These are phyloP conservation scores for Leucaena leucocephala DNA, from an alignment of 306 rosid species.

Conservation along the genomic window DNA sequence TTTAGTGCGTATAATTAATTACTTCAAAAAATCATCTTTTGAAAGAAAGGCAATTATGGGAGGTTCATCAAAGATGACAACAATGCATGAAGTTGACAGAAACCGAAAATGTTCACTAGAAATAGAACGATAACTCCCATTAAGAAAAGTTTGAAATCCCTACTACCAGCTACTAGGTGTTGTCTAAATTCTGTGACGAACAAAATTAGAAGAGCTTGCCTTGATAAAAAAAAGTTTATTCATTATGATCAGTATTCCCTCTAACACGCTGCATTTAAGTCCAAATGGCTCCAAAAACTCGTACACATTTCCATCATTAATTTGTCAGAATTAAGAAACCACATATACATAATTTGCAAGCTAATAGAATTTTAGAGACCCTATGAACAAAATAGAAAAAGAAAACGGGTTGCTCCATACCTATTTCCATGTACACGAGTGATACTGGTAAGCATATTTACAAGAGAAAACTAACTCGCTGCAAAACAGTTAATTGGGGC, in stretches of 20 bases:
- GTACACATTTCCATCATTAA: not conserved
- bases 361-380: not conserved
- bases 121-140: not conserved
- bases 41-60: not conserved
- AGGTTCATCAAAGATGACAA: not conserved
- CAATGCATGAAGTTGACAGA: not conserved
- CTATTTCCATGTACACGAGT: constrained; percentile 13
- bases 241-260: not conserved
- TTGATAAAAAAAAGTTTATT: not conserved
- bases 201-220: not conserved
- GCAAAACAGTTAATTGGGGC: not conserved
- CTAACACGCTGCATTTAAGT: not conserved
- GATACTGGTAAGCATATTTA: constrained; percentile 9
- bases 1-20: not conserved
- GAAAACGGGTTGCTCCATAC: not conserved
- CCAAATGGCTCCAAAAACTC: not conserved
- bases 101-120: not conserved
- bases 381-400: not conserved
- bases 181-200: not conserved
- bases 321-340: not conserved
- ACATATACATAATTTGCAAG: not conserved
- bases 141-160: not conserved
- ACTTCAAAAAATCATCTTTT: not conserved
- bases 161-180: not conserved
- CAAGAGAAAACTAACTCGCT: constrained; percentile 13